Evolutionary conservation across 345 rosid genomes (phyloP).

Genomic region (Eutrema heterophyllum): DNA sequence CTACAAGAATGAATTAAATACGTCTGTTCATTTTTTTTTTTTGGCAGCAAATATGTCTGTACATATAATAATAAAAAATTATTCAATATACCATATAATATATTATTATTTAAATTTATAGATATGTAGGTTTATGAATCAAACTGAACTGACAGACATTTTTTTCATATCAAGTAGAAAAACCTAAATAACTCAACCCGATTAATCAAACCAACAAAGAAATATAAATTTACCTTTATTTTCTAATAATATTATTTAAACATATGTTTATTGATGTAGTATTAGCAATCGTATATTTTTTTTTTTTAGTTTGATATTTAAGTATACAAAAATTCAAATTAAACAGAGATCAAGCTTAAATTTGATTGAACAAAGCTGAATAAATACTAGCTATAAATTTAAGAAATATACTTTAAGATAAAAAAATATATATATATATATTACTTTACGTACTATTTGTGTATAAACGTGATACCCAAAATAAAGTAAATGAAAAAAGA

Average conservation of each 20-base stretch:
- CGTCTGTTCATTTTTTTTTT: not conserved
- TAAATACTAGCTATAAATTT: not conserved
- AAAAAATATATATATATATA: too few relatives aligned
- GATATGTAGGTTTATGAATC: not conserved
- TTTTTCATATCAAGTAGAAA: not conserved
- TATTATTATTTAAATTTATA: not conserved
- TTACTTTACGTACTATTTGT: not conserved
- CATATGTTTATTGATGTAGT: not conserved
- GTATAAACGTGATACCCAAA: not conserved
- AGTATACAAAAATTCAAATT: not conserved
- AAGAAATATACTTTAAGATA: not conserved
- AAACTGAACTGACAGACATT: not conserved
- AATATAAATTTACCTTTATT: not conserved
- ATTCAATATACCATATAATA: not conserved
- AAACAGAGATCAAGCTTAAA: not conserved
- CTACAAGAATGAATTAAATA: conserved; percentile 10
- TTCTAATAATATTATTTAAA: not conserved
- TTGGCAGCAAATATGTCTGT: too few relatives aligned
- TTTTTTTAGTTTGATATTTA: not conserved
- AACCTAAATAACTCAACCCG: not conserved
- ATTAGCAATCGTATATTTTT: not conserved
- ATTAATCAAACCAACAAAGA: not conserved
- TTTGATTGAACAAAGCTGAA: not conserved
- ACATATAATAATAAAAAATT: not conserved
- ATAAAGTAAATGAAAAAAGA: conserved; percentile 12